Evolutionary conservation across 2,329 filamentous ascomycete genomes (phyloP).

Genomic region (Westerdykella aurantiaca): DNA sequence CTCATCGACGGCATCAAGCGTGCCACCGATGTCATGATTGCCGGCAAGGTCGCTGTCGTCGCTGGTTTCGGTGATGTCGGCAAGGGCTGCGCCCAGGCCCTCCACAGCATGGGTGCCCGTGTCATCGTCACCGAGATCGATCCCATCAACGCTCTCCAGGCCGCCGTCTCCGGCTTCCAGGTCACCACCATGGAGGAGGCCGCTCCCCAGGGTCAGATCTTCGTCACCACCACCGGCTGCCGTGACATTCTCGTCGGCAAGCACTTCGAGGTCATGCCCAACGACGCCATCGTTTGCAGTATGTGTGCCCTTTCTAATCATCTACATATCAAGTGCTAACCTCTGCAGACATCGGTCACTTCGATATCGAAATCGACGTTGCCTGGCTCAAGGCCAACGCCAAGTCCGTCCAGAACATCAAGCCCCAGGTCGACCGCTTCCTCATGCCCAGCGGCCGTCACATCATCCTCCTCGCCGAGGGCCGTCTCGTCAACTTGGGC

Average conservation of each 20-base stretch:
- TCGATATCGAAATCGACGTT: constrained; percentile 99
- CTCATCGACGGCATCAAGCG: constrained; percentile 99
- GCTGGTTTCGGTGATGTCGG: constrained; percentile 98
- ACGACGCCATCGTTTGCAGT: constrained; percentile 99
- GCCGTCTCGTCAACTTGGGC: constrained; percentile 97
- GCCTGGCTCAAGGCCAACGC: constrained; percentile 99
- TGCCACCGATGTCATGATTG: constrained; percentile 99
- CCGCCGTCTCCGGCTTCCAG: constrained; percentile 94
- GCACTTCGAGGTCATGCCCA: constrained; percentile 93
- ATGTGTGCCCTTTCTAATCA: constrained; percentile 37
- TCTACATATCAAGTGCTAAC: constrained; percentile 8
- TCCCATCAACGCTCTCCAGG: constrained; percentile 99
- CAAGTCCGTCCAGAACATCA: constrained; percentile 93
- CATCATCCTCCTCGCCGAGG: constrained; percentile 98
- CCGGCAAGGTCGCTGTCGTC: constrained; percentile 95
- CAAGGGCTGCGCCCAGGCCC: constrained; percentile 95
- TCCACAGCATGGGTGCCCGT: constrained; percentile 94
- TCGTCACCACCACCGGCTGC: constrained; percentile 98
- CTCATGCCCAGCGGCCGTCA: constrained; percentile 87
- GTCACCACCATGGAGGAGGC: constrained; percentile 98
- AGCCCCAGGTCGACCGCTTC: constrained; percentile 99
- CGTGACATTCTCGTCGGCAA: constrained; percentile 88
- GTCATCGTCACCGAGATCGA: constrained; percentile 96
- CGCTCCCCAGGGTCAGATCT: constrained; percentile 84
- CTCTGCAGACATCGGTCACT: constrained; percentile 87